Conservation (phyloP, 352 stramenopile species). For the Thraustochytrium striatum region DNA sequence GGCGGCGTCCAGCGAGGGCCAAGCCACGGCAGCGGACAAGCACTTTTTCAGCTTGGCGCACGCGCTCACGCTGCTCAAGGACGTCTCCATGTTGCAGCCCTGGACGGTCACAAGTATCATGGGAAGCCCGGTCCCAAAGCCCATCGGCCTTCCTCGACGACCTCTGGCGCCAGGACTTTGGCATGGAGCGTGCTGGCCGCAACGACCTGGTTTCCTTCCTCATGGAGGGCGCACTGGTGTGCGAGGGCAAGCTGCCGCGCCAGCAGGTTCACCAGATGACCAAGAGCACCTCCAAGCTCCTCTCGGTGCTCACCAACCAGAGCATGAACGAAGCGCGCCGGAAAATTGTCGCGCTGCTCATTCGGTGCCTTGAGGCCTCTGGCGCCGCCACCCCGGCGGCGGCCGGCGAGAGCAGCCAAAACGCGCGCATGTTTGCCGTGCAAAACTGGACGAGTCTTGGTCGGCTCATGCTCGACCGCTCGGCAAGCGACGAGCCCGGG, state of each 20-base stretch:
- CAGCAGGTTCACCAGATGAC: neutral
- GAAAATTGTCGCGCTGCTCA: neutral
- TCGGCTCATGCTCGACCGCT: conserved; percentile 25
- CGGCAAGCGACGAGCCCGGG: neutral
- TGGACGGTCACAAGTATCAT: conserved; percentile 17
- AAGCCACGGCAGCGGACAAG: neutral
- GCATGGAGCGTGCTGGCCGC: neutral
- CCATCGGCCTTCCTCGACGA: conserved; percentile 10
- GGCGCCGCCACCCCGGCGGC: neutral
- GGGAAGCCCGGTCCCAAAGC: neutral
- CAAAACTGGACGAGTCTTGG: conserved; percentile 40
- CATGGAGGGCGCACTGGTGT: neutral
- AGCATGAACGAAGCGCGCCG: conserved; percentile 9
- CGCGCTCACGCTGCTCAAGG: neutral
- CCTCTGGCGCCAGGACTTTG: conserved; percentile 3
- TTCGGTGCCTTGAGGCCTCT: neutral
- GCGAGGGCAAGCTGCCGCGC: neutral
- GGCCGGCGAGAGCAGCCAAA: neutral
- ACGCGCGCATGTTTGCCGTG: conserved; percentile 26
- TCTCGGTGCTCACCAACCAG: conserved; percentile 13
- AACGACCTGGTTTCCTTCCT: conserved; percentile 14
- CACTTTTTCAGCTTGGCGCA: neutral
- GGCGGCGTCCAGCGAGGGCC: no score
- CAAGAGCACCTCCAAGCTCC: neutral
- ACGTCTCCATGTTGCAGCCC: conserved; percentile 29